Base-by-base conservation (phyloP, 2,329 filamentous ascomycete genomes). In the Grosmannia penicillata region DNA sequence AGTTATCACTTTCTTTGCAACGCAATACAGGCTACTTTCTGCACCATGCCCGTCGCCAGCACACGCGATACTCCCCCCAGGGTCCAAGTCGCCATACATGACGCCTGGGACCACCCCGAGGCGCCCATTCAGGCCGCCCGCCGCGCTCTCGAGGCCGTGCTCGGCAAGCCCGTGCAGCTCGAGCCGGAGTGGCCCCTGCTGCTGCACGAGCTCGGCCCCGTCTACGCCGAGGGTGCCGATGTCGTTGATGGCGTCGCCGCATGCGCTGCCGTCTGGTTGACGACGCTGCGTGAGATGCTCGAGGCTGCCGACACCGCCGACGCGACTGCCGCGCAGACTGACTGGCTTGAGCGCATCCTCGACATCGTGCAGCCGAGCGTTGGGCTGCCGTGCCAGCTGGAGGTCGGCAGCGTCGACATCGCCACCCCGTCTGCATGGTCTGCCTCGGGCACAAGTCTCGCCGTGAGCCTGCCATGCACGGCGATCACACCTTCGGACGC, bases 131-230 rank as follows among this genome's bases (percentile, higher is more conserved):
- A 60, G 24, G 51, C 45, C 15, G 46, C 58, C 0, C 49, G 62
- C 21, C 46, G 44, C 21, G 43, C 37, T 4, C 46, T 65, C 14
- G 46, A 51, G 15, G 45, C 52, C 1, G 40, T 54, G 6, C 49
- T 69, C 13, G 66, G 66, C 1, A 56, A 61, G 23, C 42, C 56
- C 0, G 50, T 66, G 15, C 45, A 46, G 18, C 49, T 60, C 27
- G 53, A 61, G 7, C 62, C 62, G 1, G 59, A 67, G 47, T 68
- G 64, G 62, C 47, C 49, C 7, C 56, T 62, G 33, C 51, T 68
- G 13, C 47, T 61, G 33, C 50, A 53, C 11, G 56, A 56, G 13
- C 51, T 65, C 2, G 56, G 57, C 23, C 38, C 37, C 4, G 47
- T 51, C 33, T 67, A 63, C 47, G 44, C 55, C 1, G 63, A 69